phyloP scores from a whole-genome alignment of 2,329 filamentous ascomycete species.

The Exophiala bonariae region DNA sequence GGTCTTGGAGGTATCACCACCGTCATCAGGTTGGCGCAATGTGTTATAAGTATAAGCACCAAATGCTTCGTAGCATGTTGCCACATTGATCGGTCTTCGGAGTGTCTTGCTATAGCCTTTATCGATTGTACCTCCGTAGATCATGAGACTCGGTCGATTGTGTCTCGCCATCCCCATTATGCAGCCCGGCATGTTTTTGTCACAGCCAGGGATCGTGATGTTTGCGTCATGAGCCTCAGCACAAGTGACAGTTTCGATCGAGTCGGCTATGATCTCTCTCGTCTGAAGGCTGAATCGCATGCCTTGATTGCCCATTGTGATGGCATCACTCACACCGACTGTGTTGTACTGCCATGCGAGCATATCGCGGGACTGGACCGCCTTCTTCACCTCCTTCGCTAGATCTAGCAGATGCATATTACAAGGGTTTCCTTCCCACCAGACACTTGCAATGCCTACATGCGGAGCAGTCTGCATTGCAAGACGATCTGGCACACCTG shows the following conservation, averaged over 20 bases:
- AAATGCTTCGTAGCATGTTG: slow-evolving; percentile 82
- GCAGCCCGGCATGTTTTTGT: slow-evolving; percentile 97
- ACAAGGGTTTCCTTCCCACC: slow-evolving; percentile 98
- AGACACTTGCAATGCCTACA: slow-evolving; percentile 86
- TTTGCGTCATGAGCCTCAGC: slow-evolving; percentile 92
- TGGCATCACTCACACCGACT: slow-evolving; percentile 84
- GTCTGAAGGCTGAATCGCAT: slow-evolving; percentile 94
- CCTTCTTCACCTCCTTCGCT: slow-evolving; percentile 81
- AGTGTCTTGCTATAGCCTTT: slow-evolving; percentile 80
- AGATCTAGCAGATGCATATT: slow-evolving; percentile 80
- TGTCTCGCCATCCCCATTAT: slow-evolving; percentile 88
- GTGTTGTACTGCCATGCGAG: slow-evolving; percentile 95
- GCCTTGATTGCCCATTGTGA: slow-evolving; percentile 84
- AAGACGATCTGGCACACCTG: slow-evolving; percentile 78
- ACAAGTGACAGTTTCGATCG: slow-evolving; percentile 88
- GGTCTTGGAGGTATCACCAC: slow-evolving; percentile 60
- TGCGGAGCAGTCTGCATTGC: slow-evolving; percentile 90
- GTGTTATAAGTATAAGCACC: slow-evolving; percentile 79
- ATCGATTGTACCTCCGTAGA: slow-evolving; percentile 89
- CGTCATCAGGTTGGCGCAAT: slow-evolving; percentile 65
- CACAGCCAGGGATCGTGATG: slow-evolving; percentile 88
- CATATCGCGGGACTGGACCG: slow-evolving; percentile 80
- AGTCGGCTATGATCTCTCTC: slow-evolving; percentile 90
- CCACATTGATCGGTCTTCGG: slow-evolving; percentile 80
- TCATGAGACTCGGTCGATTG: slow-evolving; percentile 91